Conservation (phyloP, 1,284 basidiomycete species). For the Xerocomus amazonicus region DNA sequence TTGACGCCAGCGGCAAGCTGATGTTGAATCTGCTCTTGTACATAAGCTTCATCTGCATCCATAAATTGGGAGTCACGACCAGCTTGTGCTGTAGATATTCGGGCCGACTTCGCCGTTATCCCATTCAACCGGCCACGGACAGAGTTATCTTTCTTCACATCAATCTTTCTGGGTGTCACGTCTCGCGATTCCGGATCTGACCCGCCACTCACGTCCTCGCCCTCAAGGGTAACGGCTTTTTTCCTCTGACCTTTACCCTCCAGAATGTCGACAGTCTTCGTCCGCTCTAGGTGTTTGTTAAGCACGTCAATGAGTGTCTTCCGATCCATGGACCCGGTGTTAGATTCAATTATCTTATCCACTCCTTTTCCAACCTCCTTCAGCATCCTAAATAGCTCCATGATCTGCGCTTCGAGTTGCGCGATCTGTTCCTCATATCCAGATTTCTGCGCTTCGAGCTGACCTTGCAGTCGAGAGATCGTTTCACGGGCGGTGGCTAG, state of each 20-base stretch:
- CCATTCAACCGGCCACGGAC: conserved; percentile 33
- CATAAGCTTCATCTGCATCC: conserved; percentile 87
- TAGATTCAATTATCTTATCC: conserved; percentile 65
- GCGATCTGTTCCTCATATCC: conserved; percentile 86
- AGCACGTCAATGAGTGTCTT: conserved; percentile 78
- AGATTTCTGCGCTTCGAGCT: conserved; percentile 76
- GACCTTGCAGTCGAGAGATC: conserved; percentile 69
- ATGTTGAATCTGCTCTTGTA: conserved; percentile 80
- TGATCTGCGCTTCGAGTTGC: conserved; percentile 88
- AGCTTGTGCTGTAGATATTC: conserved; percentile 44
- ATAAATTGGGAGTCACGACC: conserved; percentile 79
- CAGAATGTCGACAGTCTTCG: conserved; percentile 81
- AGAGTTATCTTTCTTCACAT: conserved; percentile 38
- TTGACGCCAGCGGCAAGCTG: conserved; percentile 74
- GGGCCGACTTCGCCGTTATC: conserved; percentile 25
- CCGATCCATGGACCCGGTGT: conserved; percentile 66
- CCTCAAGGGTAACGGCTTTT: conserved; percentile 34
- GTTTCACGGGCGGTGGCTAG: conserved; percentile 77
- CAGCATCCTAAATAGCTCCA: conserved; percentile 92
- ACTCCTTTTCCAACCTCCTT: conserved; percentile 79
- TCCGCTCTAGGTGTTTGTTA: conserved; percentile 80
- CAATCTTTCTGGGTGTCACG: conserved; percentile 50
- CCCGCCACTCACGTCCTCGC: conserved; percentile 38
- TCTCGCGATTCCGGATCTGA: conserved; percentile 45
- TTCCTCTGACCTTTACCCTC: conserved; percentile 62